Percentiles rank a stretch among this genome's conserved stretches.
phyloP scores from a whole-genome alignment of 805 yeast species.

The Wickerhamomyces chambardii region DNA sequence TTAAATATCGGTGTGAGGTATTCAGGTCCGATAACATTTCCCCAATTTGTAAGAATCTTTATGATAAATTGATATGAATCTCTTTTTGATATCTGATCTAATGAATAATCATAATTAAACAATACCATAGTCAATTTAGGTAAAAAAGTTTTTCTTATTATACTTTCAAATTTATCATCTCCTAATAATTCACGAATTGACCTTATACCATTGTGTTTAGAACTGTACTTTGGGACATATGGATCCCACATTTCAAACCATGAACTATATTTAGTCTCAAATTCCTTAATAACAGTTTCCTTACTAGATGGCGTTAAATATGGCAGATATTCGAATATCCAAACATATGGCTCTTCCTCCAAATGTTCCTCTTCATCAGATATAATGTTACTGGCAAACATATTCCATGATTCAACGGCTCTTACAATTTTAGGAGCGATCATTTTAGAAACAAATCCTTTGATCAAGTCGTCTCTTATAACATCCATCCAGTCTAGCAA shows the following conservation, averaged over 20 bases:
- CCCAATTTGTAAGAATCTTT: background rate
- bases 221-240: background rate
- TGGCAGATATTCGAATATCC: constrained; percentile 32
- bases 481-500: constrained; percentile 32
- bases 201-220: constrained; percentile 12
- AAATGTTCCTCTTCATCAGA: background rate
- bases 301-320: constrained; percentile 11
- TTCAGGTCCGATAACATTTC: no score
- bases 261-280: constrained; percentile 13
- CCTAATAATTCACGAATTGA: constrained; percentile 26
- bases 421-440: constrained; percentile 28
- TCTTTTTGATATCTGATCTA: no score
- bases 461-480: constrained; percentile 20
- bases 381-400: background rate
- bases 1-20: constrained; percentile 2
- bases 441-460: constrained; percentile 18
- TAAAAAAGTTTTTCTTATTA: constrained; percentile 11
- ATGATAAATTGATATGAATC: background rate
- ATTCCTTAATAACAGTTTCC: constrained; percentile 10
- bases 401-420: constrained; percentile 28
- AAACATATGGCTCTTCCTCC: constrained; percentile 14
- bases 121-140: constrained; percentile 11
- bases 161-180: constrained; percentile 8
- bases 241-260: constrained; percentile 13
- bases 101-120: background rate